phyloP scores from a whole-genome alignment of 805 yeast species.

The Yamadazyma insecticola region DNA sequence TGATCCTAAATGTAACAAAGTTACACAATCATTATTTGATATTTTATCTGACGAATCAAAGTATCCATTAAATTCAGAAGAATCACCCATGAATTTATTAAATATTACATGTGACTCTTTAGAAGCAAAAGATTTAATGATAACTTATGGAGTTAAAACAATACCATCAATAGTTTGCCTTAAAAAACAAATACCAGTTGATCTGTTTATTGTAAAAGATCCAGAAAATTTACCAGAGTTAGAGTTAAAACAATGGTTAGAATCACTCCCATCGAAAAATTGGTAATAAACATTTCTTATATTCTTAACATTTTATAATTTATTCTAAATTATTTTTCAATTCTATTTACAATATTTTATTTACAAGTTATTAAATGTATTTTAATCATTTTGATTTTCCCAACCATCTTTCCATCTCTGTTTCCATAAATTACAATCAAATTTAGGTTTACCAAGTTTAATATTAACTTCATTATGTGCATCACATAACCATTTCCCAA shows the following conservation, averaged over 20 bases:
- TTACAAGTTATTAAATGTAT: neutral
- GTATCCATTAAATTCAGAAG: constrained; percentile 38
- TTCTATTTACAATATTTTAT: constrained; percentile 3
- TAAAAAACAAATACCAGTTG: constrained; percentile 56
- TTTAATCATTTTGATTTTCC: too few relatives aligned
- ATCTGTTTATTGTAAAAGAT: constrained; percentile 16
- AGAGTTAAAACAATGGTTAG: too few relatives aligned
- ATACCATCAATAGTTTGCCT: constrained; percentile 69
- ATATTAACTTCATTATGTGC: constrained; percentile 93
- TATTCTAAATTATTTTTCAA: constrained; percentile 1
- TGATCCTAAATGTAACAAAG: constrained; percentile 54
- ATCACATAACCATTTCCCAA: constrained; percentile 88
- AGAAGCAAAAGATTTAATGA: constrained; percentile 54
- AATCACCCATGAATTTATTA: constrained; percentile 50
- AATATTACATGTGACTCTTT: constrained; percentile 68
- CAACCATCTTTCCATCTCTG: constrained; percentile 95
- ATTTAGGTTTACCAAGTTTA: constrained; percentile 79
- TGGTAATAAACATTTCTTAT: too few relatives aligned
- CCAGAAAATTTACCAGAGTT: too few relatives aligned
- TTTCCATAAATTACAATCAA: constrained; percentile 88
- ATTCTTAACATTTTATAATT: too few relatives aligned
- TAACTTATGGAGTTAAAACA: constrained; percentile 49
- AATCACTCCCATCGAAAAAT: too few relatives aligned
- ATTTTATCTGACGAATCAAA: constrained; percentile 17
- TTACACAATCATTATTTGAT: constrained; percentile 55